Percentiles rank a stretch among this genome's conserved stretches.
Evolutionary conservation across 2,329 filamentous ascomycete genomes (phyloP).

Genomic region (Esteya vermicola): DNA sequence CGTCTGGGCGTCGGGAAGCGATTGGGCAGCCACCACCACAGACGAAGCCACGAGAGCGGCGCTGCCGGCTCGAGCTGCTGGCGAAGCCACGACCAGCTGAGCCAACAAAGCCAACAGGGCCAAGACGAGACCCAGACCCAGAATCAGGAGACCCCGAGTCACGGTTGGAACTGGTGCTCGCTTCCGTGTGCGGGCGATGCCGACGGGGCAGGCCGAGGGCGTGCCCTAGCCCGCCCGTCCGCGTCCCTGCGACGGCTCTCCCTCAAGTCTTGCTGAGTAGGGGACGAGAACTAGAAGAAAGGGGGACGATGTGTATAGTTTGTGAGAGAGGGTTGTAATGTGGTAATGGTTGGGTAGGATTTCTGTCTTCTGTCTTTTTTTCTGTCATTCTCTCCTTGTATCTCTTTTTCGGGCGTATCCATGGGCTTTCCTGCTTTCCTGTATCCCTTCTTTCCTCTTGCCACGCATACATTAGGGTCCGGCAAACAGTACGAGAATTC

Average conservation of each 20-base stretch:
- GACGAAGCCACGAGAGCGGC: neutral
- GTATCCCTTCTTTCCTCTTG: no score
- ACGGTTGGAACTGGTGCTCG: neutral
- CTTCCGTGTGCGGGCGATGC: neutral
- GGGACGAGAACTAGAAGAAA: no score
- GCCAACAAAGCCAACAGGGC: no score
- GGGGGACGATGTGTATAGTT: neutral
- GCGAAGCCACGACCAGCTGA: no score
- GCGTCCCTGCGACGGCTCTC: neutral
- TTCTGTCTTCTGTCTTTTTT: neutral
- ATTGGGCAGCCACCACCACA: neutral
- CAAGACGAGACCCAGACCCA: no score
- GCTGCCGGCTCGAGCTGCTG: neutral
- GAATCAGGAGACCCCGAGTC: no score
- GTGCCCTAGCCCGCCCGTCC: neutral
- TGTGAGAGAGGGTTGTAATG: neutral
- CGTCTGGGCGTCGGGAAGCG: slow-evolving; percentile 1
- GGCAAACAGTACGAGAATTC: neutral
- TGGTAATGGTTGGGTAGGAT: slow-evolving; percentile 3
- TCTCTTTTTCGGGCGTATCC: no score
- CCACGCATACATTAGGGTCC: neutral
- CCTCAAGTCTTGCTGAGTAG: neutral
- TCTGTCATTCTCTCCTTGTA: neutral
- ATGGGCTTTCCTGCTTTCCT: neutral
- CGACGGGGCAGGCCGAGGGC: neutral